Evolutionary conservation across 441 rosid genomes (phyloP).

Genomic region (Pelargonium fulgidum): DNA sequence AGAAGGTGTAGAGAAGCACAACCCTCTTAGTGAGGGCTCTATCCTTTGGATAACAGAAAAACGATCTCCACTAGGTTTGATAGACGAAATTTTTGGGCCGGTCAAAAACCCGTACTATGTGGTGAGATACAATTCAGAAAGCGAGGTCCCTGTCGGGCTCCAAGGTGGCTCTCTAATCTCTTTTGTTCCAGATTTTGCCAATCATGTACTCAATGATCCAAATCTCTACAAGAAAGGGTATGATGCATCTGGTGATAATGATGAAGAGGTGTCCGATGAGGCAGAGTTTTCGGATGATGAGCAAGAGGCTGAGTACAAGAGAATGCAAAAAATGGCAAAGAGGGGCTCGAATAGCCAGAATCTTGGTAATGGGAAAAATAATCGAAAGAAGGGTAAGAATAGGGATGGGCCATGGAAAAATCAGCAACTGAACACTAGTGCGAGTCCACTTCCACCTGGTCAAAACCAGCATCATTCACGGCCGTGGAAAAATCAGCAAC

Average conservation of each 20-base stretch:
- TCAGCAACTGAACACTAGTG: slow-evolving; percentile 23
- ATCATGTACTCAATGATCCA: slow-evolving; percentile 60
- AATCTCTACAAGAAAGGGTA: slow-evolving; percentile 83
- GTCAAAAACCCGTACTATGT: slow-evolving; percentile 77
- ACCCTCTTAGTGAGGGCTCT: slow-evolving; percentile 83
- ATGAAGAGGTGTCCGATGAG: slow-evolving; percentile 79
- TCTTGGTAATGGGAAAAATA: slow-evolving; percentile 36
- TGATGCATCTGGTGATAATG: slow-evolving; percentile 94
- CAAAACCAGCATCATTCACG: slow-evolving; percentile 29
- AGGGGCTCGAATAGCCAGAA: slow-evolving; percentile 47
- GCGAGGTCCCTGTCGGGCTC: slow-evolving; percentile 63
- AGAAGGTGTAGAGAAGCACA: slow-evolving; percentile 75
- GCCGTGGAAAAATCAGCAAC: slow-evolving; percentile 44
- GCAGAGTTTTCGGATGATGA: slow-evolving; percentile 95
- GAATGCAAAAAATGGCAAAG: slow-evolving; percentile 60
- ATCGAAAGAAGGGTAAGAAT: slow-evolving; percentile 40
- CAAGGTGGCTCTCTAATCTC: slow-evolving; percentile 57
- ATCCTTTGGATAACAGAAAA: slow-evolving; percentile 74
- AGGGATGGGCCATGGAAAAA: slow-evolving; percentile 42
- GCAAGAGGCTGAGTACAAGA: slow-evolving; percentile 75
- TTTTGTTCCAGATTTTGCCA: slow-evolving; percentile 72
- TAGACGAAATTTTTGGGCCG: slow-evolving; percentile 96
- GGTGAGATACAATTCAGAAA: slow-evolving; percentile 85
- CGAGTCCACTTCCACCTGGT: slow-evolving; percentile 19
- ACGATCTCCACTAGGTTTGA: slow-evolving; percentile 59